phyloP scores from a whole-genome alignment of 306 rosid genomes.

The Corylus americana region DNA sequence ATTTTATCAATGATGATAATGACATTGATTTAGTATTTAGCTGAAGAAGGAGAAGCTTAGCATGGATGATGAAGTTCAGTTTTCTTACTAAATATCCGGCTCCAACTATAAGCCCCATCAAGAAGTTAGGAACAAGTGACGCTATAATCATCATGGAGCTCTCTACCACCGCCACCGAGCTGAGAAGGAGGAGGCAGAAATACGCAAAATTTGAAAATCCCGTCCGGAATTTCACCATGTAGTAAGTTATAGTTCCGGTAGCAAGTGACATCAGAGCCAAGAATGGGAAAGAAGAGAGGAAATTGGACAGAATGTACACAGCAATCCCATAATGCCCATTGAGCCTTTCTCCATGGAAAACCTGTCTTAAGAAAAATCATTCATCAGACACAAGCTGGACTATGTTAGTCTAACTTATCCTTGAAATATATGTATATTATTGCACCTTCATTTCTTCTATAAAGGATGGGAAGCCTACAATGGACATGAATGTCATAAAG shows the following conservation, averaged over 20 bases:
- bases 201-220: constrained; percentile 52
- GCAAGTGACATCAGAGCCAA: constrained; percentile 73
- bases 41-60: constrained; percentile 9
- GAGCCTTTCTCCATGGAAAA: constrained; percentile 69
- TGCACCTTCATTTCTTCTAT: constrained; percentile 91
- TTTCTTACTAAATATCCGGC: constrained; percentile 81
- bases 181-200: constrained; percentile 58
- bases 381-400: not conserved
- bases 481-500: constrained; percentile 94
- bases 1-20: not conserved
- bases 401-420: not conserved
- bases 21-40: not conserved
- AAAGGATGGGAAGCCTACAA: constrained; percentile 95
- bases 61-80: not conserved
- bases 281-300: constrained; percentile 82
- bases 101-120: constrained; percentile 82
- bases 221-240: constrained; percentile 73
- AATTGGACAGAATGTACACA: constrained; percentile 69
- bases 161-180: constrained; percentile 78
- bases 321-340: constrained; percentile 75
- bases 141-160: constrained; percentile 90
- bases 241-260: constrained; percentile 59
- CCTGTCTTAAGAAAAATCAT: constrained; percentile 41
- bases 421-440: not conserved
- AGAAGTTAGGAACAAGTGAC: constrained; percentile 88